Percentiles rank a stretch among this genome's conserved stretches.
Conservation (phyloP, 257 asterid species). For the Rubia yunnanensis region DNA sequence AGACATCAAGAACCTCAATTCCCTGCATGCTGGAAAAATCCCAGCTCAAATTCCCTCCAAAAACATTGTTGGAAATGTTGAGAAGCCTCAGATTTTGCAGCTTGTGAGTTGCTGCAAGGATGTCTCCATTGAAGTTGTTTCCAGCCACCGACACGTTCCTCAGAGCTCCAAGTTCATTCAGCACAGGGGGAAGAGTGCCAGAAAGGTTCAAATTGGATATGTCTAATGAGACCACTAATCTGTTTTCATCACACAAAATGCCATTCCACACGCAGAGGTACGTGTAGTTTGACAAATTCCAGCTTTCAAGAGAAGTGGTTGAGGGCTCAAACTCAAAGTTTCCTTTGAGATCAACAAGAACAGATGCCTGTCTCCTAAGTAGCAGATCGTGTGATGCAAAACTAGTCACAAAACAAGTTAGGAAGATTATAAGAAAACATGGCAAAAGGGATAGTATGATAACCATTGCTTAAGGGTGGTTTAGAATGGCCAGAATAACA, state of each 20-base stretch:
- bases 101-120: constrained; percentile 7
- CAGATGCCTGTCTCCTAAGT: constrained; percentile 24
- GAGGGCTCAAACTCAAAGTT: constrained; percentile 18
- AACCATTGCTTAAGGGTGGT: background rate
- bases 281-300: constrained; percentile 31
- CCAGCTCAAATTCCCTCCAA: constrained; percentile 28
- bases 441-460: constrained; percentile 10
- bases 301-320: constrained; percentile 16
- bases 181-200: constrained; percentile 25
- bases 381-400: constrained; percentile 15
- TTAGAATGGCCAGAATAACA: background rate
- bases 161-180: constrained; percentile 18
- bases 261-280: constrained; percentile 29
- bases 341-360: constrained; percentile 23
- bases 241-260: constrained; percentile 24
- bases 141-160: constrained; percentile 25
- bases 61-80: constrained; percentile 30
- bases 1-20: constrained; percentile 28
- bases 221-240: constrained; percentile 25
- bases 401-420: background rate
- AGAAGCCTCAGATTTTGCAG: constrained; percentile 15
- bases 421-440: constrained; percentile 15
- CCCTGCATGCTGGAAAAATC: constrained; percentile 15
- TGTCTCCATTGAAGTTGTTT: constrained; percentile 19
- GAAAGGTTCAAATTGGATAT: constrained; percentile 38